Evolutionary conservation across 163 green algal genomes (phyloP).

Genomic region (Trebouxiophyceae sp.): DNA sequence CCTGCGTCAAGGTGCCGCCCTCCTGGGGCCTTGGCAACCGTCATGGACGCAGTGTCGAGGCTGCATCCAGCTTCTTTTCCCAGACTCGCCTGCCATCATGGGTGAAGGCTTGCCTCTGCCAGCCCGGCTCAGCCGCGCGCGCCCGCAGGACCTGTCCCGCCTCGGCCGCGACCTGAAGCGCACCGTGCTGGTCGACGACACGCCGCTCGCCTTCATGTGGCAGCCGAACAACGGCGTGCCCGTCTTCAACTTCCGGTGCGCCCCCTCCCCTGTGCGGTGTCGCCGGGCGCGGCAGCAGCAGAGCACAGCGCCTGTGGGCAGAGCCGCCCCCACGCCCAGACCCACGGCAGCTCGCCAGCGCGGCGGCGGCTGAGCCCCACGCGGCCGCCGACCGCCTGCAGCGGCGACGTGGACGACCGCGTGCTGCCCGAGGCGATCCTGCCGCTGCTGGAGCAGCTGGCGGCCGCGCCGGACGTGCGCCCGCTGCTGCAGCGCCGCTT

Average conservation of each 20-base stretch:
- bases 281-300: too few species aligned
- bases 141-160: slow-evolving; percentile 75
- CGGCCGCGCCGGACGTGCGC: slow-evolving; percentile 48
- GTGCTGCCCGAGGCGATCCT: slow-evolving; percentile 77
- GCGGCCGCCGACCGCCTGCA: too few species aligned
- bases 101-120: not conserved
- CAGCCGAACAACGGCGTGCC: slow-evolving; percentile 83
- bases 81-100: too few species aligned
- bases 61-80: too few species aligned
- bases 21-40: not conserved
- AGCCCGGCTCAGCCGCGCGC: slow-evolving; percentile 51
- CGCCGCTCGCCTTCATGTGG: slow-evolving; percentile 75
- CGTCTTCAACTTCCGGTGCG: slow-evolving; percentile 57
- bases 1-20: slow-evolving; percentile 11
- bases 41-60: not conserved
- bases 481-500: slow-evolving; percentile 62
- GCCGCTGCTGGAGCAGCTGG: slow-evolving; percentile 58
- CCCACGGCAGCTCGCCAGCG: too few species aligned
- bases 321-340: too few species aligned
- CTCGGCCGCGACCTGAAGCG: slow-evolving; percentile 51
- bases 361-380: too few species aligned
- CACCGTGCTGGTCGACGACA: slow-evolving; percentile 86
- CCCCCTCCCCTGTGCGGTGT: too few species aligned
- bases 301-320: not conserved
- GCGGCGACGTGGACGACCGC: slow-evolving; percentile 71